Conservation (phyloP, 2,329 filamentous ascomycete genomes). For the Cladobotryum mycophilum region DNA sequence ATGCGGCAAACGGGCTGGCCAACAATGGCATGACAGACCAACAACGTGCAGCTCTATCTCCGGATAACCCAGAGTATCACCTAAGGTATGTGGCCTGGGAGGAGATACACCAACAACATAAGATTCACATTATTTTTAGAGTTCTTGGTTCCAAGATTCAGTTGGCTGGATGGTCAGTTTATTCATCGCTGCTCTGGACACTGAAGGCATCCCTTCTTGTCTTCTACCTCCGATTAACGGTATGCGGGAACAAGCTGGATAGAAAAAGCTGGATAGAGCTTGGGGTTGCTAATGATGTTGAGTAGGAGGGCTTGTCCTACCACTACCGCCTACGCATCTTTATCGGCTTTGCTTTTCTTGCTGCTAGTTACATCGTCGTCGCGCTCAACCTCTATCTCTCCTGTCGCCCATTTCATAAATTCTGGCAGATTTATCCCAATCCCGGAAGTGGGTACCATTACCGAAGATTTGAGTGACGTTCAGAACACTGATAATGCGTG, state of each 20-base stretch:
- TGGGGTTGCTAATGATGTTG: background rate
- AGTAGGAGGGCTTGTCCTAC: slow-evolving; percentile 4
- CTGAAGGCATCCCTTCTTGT: slow-evolving; percentile 51
- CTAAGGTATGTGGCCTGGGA: slow-evolving; percentile 22
- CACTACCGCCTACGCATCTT: slow-evolving; percentile 39
- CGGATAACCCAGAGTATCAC: slow-evolving; percentile 38
- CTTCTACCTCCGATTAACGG: slow-evolving; percentile 50
- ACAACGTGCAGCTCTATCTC: slow-evolving; percentile 38
- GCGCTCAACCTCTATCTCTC: slow-evolving; percentile 44
- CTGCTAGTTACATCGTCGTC: slow-evolving; percentile 41
- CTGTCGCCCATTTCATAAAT: slow-evolving; percentile 46
- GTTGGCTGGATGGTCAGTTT: slow-evolving; percentile 49
- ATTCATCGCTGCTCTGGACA: slow-evolving; percentile 47
- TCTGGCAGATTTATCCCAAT: slow-evolving; percentile 55
- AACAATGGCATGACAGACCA: slow-evolving; percentile 52
- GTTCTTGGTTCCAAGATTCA: slow-evolving; percentile 51
- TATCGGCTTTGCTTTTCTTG: slow-evolving; percentile 44
- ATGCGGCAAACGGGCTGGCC: slow-evolving; percentile 43
- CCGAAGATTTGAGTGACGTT: background rate
- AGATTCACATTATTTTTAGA: slow-evolving; percentile 20
- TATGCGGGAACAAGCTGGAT: background rate
- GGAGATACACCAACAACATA: background rate
- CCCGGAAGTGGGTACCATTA: slow-evolving; percentile 41
- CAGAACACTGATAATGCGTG: background rate
- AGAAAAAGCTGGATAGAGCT: no score